Percentiles rank a stretch among this genome's conserved stretches.
phyloP scores from a whole-genome alignment of 2,329 filamentous ascomycete species.

The Cercospora beticola region DNA sequence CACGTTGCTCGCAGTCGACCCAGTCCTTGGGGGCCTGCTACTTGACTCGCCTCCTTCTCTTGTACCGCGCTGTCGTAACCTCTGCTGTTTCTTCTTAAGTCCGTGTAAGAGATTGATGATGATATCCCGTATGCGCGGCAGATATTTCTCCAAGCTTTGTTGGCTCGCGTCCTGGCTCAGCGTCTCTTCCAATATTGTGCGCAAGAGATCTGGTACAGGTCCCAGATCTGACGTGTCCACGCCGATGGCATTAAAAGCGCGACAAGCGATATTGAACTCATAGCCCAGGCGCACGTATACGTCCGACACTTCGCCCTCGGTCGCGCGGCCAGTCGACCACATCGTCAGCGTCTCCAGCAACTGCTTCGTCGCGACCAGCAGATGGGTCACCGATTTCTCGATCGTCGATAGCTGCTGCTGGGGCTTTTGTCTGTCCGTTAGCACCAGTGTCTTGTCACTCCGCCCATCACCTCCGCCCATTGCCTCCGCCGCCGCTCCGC shows the following conservation, averaged over 20 bases:
- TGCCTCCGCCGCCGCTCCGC: background rate
- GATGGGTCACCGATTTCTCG: conserved; percentile 97
- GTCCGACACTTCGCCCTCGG: conserved; percentile 93
- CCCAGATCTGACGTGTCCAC: conserved; percentile 93
- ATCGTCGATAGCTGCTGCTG: conserved; percentile 86
- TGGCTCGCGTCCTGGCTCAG: conserved; percentile 94
- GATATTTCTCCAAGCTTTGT: conserved; percentile 87
- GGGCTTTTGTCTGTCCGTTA: conserved; percentile 50
- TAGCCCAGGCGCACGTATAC: conserved; percentile 97
- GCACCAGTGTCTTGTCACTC: conserved; percentile 1
- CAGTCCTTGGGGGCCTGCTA: conserved; percentile 41
- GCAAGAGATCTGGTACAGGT: conserved; percentile 87
- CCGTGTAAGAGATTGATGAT: conserved; percentile 97
- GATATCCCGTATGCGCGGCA: conserved; percentile 93
- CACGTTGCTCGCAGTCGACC: conserved; percentile 49
- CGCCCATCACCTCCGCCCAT: background rate
- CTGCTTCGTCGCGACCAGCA: conserved; percentile 96
- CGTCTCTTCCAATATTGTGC: conserved; percentile 90
- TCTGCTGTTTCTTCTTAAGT: conserved; percentile 94
- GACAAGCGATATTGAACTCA: conserved; percentile 98
- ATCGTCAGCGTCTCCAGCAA: conserved; percentile 94
- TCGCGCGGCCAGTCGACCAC: conserved; percentile 91
- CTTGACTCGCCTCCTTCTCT: conserved; percentile 36
- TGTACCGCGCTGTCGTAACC: conserved; percentile 62
- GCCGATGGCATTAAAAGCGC: conserved; percentile 93